Conservation (phyloP, 2,329 filamentous ascomycete species). For the Elsinoe perseae region DNA sequence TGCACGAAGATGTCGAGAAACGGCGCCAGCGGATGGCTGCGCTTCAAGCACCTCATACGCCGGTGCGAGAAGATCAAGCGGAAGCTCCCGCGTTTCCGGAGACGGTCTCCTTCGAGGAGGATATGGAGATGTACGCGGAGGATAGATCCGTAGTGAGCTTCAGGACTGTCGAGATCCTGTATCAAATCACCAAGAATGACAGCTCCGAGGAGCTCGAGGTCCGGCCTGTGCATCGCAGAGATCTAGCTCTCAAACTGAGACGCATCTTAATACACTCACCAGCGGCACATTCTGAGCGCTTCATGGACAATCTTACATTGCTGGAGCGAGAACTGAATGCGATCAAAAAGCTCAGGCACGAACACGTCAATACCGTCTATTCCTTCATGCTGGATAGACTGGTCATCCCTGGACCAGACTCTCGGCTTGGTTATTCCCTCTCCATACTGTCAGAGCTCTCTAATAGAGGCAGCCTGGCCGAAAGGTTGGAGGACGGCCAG, state of each 20-base stretch:
- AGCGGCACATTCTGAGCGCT: not conserved
- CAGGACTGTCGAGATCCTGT: slow-evolving; percentile 14
- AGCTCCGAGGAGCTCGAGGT: not conserved
- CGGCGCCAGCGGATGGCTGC: slow-evolving; percentile 60
- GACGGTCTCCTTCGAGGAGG: slow-evolving; percentile 22
- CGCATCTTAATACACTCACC: not conserved
- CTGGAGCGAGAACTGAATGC: slow-evolving; percentile 70
- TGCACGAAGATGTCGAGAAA: slow-evolving; percentile 64
- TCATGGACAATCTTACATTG: slow-evolving; percentile 57
- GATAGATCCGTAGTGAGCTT: slow-evolving; percentile 14
- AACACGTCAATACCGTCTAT: slow-evolving; percentile 68
- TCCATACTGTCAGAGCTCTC: slow-evolving; percentile 68
- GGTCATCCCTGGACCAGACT: slow-evolving; percentile 1
- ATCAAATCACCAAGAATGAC: not conserved
- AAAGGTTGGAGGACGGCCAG: slow-evolving; percentile 66
- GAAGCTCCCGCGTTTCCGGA: not conserved
- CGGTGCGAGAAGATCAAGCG: not conserved
- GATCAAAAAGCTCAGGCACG: slow-evolving; percentile 66
- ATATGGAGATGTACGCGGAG: slow-evolving; percentile 26
- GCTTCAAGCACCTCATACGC: slow-evolving; percentile 10
- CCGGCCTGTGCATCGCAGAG: not conserved
- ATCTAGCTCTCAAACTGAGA: not conserved
- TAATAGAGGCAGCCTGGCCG: slow-evolving; percentile 73
- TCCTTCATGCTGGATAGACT: slow-evolving; percentile 60
- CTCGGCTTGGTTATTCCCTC: slow-evolving; percentile 54